phyloP scores from a whole-genome alignment of 2,329 filamentous ascomycete genomes.

The Metarhizium humberi region DNA sequence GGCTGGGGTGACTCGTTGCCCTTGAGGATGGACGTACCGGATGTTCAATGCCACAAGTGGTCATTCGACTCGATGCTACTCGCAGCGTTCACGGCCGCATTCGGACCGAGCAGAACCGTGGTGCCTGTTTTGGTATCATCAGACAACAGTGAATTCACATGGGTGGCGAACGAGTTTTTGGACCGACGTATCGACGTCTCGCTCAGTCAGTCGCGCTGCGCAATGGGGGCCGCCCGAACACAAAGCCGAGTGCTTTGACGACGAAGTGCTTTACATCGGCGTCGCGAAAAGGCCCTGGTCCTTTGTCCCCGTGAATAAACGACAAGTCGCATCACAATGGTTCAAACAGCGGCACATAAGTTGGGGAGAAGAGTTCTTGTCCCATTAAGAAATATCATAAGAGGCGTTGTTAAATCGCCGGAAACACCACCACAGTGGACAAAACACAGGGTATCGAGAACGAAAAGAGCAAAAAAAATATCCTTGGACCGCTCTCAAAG shows the following conservation, averaged over 20 bases:
- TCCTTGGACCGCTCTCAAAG: background rate
- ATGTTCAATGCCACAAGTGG: constrained; percentile 34
- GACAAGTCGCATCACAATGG: background rate
- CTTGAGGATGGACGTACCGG: constrained; percentile 18
- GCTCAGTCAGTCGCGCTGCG: no score
- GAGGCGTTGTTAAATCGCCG: background rate
- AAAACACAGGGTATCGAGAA: constrained; percentile 15
- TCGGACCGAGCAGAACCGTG: no score
- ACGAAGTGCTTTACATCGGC: background rate
- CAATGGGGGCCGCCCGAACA: no score
- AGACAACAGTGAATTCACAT: no score
- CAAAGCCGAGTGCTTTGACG: no score
- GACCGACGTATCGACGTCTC: no score
- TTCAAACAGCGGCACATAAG: background rate
- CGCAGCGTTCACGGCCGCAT: background rate
- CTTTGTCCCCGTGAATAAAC: background rate
- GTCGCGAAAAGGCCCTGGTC: background rate
- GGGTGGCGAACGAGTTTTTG: no score
- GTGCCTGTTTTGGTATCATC: no score
- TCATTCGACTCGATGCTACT: background rate
- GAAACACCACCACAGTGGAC: background rate
- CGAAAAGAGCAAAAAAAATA: background rate
- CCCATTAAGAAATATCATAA: background rate
- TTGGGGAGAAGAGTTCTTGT: background rate
- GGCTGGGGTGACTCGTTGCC: constrained; percentile 21